Conservation (phyloP, 305 asterid species). For the Fraxinus albicans region DNA sequence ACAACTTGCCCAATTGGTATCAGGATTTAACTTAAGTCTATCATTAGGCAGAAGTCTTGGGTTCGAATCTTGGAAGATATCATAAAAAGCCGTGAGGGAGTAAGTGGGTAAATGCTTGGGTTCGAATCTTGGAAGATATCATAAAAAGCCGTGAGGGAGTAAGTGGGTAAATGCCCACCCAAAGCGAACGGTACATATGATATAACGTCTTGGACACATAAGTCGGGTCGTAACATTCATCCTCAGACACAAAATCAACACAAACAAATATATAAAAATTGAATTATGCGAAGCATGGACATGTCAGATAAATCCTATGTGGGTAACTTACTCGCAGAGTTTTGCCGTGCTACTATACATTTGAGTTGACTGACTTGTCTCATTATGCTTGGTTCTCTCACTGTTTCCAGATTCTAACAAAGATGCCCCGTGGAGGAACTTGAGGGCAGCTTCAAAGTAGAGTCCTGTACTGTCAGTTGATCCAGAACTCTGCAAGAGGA, state of each 20-base stretch:
- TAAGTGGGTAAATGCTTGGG: too few species aligned
- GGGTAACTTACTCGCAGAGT: conserved; percentile 85
- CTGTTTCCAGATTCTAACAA: conserved; percentile 73
- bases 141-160: too few species aligned
- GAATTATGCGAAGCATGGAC: conserved; percentile 5
- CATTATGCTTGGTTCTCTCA: conserved; percentile 70
- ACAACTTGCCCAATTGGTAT: too few species aligned
- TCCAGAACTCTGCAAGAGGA: conserved; percentile 64
- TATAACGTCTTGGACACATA: too few species aligned
- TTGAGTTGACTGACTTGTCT: conserved; percentile 66
- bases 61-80: too few species aligned
- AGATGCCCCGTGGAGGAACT: conserved; percentile 94
- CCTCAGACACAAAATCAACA: not conserved
- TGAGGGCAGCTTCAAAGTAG: conserved; percentile 94
- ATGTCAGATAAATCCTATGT: not conserved
- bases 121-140: too few species aligned
- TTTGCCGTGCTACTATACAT: conserved; percentile 94
- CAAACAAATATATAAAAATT: not conserved
- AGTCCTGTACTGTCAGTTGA: conserved; percentile 69
- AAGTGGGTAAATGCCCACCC: too few species aligned
- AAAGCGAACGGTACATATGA: too few species aligned
- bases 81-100: too few species aligned
- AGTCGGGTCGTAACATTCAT: not conserved
- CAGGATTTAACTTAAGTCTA: too few species aligned
- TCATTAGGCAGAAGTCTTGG: too few species aligned